Evolutionary conservation across 768 basidiomycete species (phyloP), one percentile per base, ranked within the genome.

Genomic region (Chlorophyllum brunneum): DNA sequence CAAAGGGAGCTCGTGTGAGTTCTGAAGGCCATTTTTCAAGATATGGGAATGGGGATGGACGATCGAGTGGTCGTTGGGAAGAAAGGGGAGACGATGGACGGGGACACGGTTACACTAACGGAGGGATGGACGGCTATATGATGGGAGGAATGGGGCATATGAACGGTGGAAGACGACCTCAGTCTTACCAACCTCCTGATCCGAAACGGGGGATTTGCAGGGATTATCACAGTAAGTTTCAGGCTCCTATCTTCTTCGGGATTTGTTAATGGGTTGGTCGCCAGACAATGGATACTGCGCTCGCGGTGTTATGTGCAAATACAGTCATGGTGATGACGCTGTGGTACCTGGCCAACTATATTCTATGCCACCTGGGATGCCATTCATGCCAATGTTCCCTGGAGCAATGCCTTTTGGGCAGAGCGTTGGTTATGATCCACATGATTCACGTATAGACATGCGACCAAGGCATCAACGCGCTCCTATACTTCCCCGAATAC

Each of bases 271-370:
- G 22, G 16, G 5, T 51, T 16, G 51, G 39, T 55, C 7, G 44
- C 6, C 58, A 98, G 95, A 95, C 63, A 85, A 85, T 54, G 95
- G 95, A 1, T 97, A 85, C 69, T 98, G 95, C 60, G 81, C 89
- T 34, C 83, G 93, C 27, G 95, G 95, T 41, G 85, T 80, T 16
- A 78, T 79, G 55, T 98, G 95, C 77, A 93, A 92, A 64, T 98
- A 83, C 68, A 92, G 89, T 55, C 95, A 98, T 60, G 92, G 90
- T 31, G 90, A 92, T 1, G 91, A 95, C 63, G 88, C 91, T 26
- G 82, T 90, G 44, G 73, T 89, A 7, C 90, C 88, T 0, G 80
- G 78, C 0, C 84, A 83, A 56, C 64, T 91, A 26, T 87, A 83
- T 59, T 74, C 80, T 24, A 74, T 83, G 73, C 73, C 72, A 62